Evolutionary conservation across 2,329 filamentous ascomycete genomes (phyloP), one percentile per base, ranked within the genome.

Genomic region (Penicillium sp.): DNA sequence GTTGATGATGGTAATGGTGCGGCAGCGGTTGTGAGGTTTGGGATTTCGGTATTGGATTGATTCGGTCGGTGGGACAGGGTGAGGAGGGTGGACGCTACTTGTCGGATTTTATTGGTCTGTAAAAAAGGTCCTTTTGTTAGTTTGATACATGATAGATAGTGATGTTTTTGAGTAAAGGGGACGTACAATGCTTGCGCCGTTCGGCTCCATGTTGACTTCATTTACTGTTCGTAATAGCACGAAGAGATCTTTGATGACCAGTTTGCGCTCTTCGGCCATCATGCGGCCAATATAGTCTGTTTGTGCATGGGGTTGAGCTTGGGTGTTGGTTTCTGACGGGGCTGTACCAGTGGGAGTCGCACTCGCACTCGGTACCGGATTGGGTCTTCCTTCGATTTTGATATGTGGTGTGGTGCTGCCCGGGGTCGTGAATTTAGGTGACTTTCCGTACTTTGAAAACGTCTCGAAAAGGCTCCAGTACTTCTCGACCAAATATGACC

Each of bases 401-500:
- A 66, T 59, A 6, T 56, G 45, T 19, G 60, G 52, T 1, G 40
- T 40, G 15, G 52, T 25, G 49, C 51, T 19, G 49, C 53, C 57
- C 44, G 61, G 58, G 7, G 60, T 53, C 2, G 54, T 40, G 13
- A 60, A 57, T 16, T 61, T 63, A 6, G 63, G 44, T 7, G 60
- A 53, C 16, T 62, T 64, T 6, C 68, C 65, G 38, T 67, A 66
- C 50, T 61, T 64, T 36, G 66, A 69, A 65, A 87, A 84, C 1
- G 86, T 84, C 52, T 92, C 89, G 38, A 87, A 85, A 1, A 94
- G 80, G 65, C 86, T 87, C 72, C 91, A 91, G 75, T 93, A 96
- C 62, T 92, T 88, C 71, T 96, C 91, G 0, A 95, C 90, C 55
- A 93, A 86, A 70, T 91, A 92, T 0, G 90, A 93, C 25, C 92